Evolutionary conservation across 805 yeast genomes (phyloP).

Genomic region (Yarrowia alimentaria): DNA sequence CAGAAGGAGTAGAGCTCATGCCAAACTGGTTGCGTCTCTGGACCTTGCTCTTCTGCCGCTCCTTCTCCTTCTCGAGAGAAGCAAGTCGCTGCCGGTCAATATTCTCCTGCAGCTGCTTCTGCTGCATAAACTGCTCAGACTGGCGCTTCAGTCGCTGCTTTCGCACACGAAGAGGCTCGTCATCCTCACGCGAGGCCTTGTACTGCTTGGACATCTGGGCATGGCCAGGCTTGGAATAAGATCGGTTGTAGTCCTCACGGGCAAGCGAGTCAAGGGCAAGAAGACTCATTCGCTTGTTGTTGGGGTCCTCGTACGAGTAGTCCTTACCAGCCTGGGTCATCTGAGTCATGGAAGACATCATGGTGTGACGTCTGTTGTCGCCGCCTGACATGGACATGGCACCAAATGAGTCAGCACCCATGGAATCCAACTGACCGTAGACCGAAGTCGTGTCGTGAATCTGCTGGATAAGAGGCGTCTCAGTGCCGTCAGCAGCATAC

Average conservation of each 20-base stretch:
- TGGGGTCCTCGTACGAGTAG: conserved; percentile 5
- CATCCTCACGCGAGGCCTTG: conserved; percentile 20
- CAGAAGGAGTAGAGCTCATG: background rate
- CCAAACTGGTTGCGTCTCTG: conserved; percentile 16
- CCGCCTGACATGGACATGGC: no score
- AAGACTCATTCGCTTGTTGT: conserved; percentile 1
- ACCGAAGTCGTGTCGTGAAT: background rate
- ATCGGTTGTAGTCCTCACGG: conserved; percentile 15
- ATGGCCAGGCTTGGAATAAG: conserved; percentile 11
- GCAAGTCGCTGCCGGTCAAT: conserved; percentile 11
- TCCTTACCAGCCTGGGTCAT: conserved; percentile 15
- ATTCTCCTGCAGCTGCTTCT: conserved; percentile 13
- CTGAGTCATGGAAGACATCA: background rate
- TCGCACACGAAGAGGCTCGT: conserved; percentile 14
- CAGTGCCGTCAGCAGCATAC: conserved; percentile 7
- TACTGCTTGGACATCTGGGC: conserved; percentile 18
- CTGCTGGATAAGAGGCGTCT: conserved; percentile 17
- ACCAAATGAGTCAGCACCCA: no score
- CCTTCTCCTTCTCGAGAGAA: conserved; percentile 3
- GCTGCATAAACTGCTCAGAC: conserved; percentile 10
- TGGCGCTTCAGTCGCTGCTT: conserved; percentile 14
- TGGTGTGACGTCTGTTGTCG: no score
- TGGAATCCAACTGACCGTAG: no score
- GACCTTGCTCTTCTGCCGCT: background rate
- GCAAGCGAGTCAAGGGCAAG: conserved; percentile 19